Evolutionary conservation across 768 basidiomycete species (phyloP).

Genomic region (Pisolithus orientalis): DNA sequence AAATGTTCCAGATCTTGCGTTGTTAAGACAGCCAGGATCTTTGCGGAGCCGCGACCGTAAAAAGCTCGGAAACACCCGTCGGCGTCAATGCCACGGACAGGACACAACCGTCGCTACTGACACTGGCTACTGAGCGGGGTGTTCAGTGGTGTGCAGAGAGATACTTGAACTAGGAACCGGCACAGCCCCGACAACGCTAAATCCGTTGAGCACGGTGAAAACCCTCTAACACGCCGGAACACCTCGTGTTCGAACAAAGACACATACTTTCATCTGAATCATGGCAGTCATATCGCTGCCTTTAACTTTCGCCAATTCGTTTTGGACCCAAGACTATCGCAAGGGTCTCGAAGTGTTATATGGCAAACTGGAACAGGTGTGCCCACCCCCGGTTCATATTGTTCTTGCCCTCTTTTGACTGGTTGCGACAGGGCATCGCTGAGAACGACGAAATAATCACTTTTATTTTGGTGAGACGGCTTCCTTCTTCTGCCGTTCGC

Average conservation of each 20-base stretch:
- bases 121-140: neutral
- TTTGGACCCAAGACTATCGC: constrained; percentile 91
- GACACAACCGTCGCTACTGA: neutral
- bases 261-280: neutral
- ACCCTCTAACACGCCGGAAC: neutral
- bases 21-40: too few relatives aligned
- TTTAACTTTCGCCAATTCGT: constrained; percentile 85
- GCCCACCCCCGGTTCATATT: constrained; percentile 9
- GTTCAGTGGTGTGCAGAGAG: neutral
- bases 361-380: constrained; percentile 70
- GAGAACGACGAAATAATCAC: constrained; percentile 81
- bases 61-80: too few relatives aligned
- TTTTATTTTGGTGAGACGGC: constrained; percentile 69
- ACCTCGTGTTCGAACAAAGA: neutral
- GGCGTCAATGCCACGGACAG: too few relatives aligned
- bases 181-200: neutral
- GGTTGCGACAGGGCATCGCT: constrained; percentile 52
- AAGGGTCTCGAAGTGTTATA: constrained; percentile 76
- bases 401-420: constrained; percentile 5
- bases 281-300: constrained; percentile 91
- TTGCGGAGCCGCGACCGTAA: neutral
- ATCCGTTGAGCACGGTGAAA: too few relatives aligned
- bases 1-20: too few relatives aligned
- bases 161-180: neutral
- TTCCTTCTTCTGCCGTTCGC: neutral